phyloP scores from a whole-genome alignment of 148 eudicot species.

The Vaccinium darrowii region DNA sequence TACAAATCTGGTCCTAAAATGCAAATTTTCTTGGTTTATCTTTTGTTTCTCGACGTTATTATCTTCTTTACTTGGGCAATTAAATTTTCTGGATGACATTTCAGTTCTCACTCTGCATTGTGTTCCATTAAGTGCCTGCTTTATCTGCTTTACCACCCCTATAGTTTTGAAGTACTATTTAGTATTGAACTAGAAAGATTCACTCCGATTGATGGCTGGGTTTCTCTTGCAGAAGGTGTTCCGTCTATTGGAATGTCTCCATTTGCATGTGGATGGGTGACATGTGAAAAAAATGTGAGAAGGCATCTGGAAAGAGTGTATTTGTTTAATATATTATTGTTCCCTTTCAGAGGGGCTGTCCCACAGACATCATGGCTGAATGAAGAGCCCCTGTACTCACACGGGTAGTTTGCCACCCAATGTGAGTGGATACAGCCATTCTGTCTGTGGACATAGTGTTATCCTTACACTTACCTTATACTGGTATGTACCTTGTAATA shows the following conservation, averaged over 20 bases:
- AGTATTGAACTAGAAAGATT: background rate
- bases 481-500: background rate
- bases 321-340: slow-evolving; percentile 11
- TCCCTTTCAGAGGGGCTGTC: background rate
- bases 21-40: background rate
- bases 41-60: background rate
- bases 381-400: background rate
- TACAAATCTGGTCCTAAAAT: slow-evolving; percentile 24
- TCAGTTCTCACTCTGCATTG: background rate
- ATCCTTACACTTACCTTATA: background rate
- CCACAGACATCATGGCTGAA: slow-evolving; percentile 8
- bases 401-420: background rate
- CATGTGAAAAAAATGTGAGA: slow-evolving; percentile 74
- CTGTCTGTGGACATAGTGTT: background rate
- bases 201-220: slow-evolving; percentile 5
- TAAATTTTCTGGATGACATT: background rate
- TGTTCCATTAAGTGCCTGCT: slow-evolving; percentile 5
- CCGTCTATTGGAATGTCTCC: slow-evolving; percentile 95
- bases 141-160: slow-evolving; percentile 5
- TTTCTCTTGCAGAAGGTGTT: slow-evolving; percentile 77
- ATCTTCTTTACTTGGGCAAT: background rate
- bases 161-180: background rate
- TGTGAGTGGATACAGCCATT: background rate
- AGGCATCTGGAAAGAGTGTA: slow-evolving; percentile 15
- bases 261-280: slow-evolving; percentile 96